Evolutionary conservation across 352 stramenopile species (phyloP), one percentile per base, ranked within the genome.

Genomic region (Sclerospora graminicola): DNA sequence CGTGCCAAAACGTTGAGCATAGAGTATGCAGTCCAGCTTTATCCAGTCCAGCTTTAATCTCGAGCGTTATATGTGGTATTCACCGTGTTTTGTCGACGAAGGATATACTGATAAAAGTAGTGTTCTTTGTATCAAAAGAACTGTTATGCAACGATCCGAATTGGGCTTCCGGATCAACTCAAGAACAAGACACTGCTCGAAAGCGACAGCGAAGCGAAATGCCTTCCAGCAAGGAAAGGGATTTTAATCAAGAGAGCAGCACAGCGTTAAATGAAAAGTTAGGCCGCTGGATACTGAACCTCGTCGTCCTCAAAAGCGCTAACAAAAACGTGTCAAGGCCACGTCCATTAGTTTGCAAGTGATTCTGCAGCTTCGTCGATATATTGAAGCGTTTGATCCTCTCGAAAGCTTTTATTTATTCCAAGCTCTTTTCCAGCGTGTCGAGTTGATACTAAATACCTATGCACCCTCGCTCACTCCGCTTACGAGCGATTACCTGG

Each of bases 341-440:
- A 40, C 79, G 28, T 62, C 53, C 8, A 45, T 55, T 18, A 54
- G 41, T 16, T 43, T 82, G 29, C 60, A 65, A 23, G n/a, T 81
- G 10, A 31, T 79, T 19, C 45, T 79, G 13, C 69, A 66, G 13
- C 61, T 82, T 46, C 64, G 66, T 39, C 63, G 60, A 4, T 59
- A 53, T 11, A 71, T 79, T 39, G 30, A 50, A 20, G 56, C 45
- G 8, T 59, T 61, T 32, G 38, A 41, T 28, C 66, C 63, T 8
- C 23, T 68, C 15, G 66, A 79, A 54, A 61, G 53, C 23, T 60
- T 68, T 21, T 44, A 52, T 5, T 54, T 77, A 28, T 69, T 66
- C 19, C 55, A 57, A 35, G 48, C 61, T 3, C 32, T 82, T 23
- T 34, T 69, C 35, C 66, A 82, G 51, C 57, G 60, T 34, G 41